phyloP scores from a whole-genome alignment of 805 yeast genomes.

The Hanseniaspora hatyaiensis region DNA sequence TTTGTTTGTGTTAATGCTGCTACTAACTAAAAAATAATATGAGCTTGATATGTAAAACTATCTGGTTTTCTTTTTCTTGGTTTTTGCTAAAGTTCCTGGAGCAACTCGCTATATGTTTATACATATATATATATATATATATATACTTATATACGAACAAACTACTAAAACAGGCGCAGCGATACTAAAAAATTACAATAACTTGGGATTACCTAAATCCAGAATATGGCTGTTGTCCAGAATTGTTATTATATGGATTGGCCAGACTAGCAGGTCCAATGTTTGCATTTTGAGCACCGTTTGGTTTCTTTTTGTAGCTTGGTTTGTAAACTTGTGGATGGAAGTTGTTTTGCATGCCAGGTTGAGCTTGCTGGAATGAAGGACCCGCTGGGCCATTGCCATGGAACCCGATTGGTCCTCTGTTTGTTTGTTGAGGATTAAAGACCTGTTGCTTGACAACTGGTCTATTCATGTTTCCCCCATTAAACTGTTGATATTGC shows the following conservation, averaged over 20 bases:
- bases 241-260: background rate
- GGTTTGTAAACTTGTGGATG: slow-evolving; percentile 26
- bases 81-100: too few relatives aligned
- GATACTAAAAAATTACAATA: background rate
- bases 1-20: slow-evolving; percentile 54
- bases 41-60: too few relatives aligned
- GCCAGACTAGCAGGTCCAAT: slow-evolving; percentile 9
- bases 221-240: slow-evolving; percentile 7
- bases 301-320: slow-evolving; percentile 32
- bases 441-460: slow-evolving; percentile 9
- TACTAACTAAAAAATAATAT: slow-evolving; percentile 48
- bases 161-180: background rate
- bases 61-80: too few relatives aligned
- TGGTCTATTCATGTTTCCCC: slow-evolving; percentile 1
- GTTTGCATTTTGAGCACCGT: slow-evolving; percentile 23
- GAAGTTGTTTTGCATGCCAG: slow-evolving; percentile 12
- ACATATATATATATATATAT: slow-evolving; percentile 2
- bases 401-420: slow-evolving; percentile 34
- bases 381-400: slow-evolving; percentile 23
- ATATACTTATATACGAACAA: background rate
- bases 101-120: too few relatives aligned
- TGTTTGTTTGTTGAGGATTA: slow-evolving; percentile 11
- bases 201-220: slow-evolving; percentile 6
- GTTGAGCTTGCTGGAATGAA: too few relatives aligned
- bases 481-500: background rate